Evolutionary conservation across 495 filamentous ascomycete species (phyloP), one percentile per base, ranked within the genome.

Genomic region (Annulohypoxylon moriforme): DNA sequence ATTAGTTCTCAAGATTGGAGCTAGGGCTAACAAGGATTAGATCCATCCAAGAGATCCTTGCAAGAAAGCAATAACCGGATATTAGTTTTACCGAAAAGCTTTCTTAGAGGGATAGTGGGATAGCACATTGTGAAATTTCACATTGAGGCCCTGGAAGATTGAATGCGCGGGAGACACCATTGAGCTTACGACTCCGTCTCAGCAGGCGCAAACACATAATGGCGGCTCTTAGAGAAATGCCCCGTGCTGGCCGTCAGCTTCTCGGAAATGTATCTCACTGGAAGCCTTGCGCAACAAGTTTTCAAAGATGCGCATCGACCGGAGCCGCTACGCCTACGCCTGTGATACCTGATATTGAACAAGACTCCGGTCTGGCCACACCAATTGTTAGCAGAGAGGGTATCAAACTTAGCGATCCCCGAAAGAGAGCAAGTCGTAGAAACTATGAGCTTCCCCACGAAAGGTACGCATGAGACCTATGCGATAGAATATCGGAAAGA

Each of bases 341-440:
- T 3, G 65, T 11, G 10, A 74, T 81, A 53, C 50, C 56, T 58
- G 82, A 84, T 53, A 77, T 85, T 59, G 83, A 84, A 63, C 47
- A 67, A n/a, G 69, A 78, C 27, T 81, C 82, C 59, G 75, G 76
- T 18, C 65, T 85, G 57, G 64, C 46, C 5, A 18, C 68, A 22
- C 79, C 80, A 46, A 68, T 79, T 40, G 67, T 81, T 33, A 67
- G 57, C 24, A 73, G 68, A 33, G 78, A 80, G 7, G 78, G 78
- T 50, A 73, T 80, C 61, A 73, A 73, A 20, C 56, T 77, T 2
- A 77, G 78, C 25, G 79, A 78, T 60, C 82, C 82, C 20, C 78
- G 81, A 62, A 83, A 80, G 77, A 77, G 82, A 59, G 81, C 81
- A 24, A 78, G 75, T 36, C 80, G 82, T 42, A 80, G 83, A 71